Percentiles rank a stretch among this genome's conserved stretches.
Evolutionary conservation across 768 basidiomycete species (phyloP).

Genomic region (Leucogyrophana mollusca): DNA sequence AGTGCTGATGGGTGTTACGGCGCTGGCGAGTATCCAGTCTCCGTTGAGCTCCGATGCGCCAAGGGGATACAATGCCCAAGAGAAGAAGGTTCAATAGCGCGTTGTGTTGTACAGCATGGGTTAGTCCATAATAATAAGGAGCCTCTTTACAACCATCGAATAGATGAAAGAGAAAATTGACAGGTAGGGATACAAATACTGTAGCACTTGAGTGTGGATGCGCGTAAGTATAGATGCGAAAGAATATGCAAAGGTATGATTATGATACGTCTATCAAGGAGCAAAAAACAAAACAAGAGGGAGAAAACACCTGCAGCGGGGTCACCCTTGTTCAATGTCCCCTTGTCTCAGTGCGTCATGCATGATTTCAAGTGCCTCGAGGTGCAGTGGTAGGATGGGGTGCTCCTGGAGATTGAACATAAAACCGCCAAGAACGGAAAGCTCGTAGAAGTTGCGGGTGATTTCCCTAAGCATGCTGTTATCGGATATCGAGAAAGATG

Average conservation of each 20-base stretch:
- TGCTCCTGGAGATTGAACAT: constrained; percentile 41
- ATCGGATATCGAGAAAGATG: constrained; percentile 33
- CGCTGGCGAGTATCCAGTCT: constrained; percentile 74
- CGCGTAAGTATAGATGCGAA: constrained; percentile 4
- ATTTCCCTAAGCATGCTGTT: constrained; percentile 49
- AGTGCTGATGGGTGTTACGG: constrained; percentile 58
- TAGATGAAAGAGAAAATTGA: constrained; percentile 6
- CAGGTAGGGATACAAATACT: constrained; percentile 10
- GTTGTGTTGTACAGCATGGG: neutral
- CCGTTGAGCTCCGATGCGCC: constrained; percentile 61
- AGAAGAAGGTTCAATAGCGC: constrained; percentile 66
- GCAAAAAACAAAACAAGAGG: constrained; percentile 1
- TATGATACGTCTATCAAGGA: neutral
- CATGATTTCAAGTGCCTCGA: constrained; percentile 72
- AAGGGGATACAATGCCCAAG: constrained; percentile 64
- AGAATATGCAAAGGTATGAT: constrained; percentile 3
- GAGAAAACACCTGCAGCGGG: neutral
- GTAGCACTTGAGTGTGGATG: constrained; percentile 3
- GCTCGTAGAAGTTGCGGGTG: constrained; percentile 66
- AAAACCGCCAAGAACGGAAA: constrained; percentile 56
- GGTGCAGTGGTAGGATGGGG: constrained; percentile 66
- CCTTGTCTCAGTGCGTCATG: constrained; percentile 34
- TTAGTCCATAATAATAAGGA: constrained; percentile 20
- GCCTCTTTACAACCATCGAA: constrained; percentile 27
- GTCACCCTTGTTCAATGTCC: constrained; percentile 17